Evolutionary conservation across 257 asterid species (phyloP).

Genomic region (Solanum clarkiae): DNA sequence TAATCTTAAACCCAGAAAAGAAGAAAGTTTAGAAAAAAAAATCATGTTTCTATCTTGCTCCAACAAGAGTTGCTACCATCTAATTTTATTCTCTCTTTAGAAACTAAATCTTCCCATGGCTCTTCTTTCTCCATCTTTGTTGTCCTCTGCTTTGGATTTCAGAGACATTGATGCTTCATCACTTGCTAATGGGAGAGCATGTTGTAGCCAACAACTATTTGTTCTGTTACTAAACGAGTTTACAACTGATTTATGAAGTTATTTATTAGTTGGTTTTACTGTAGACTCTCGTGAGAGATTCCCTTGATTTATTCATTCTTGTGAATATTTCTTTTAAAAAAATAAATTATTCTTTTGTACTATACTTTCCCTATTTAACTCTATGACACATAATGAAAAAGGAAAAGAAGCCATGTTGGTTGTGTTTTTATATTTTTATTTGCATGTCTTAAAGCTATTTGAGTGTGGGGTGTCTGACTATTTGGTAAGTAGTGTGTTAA

Average conservation of each 20-base stretch:
- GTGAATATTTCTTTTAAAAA: neutral
- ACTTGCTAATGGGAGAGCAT: neutral
- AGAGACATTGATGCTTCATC: neutral
- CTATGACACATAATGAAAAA: neutral
- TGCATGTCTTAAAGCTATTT: slow-evolving; percentile 25
- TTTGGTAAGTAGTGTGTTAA: slow-evolving; percentile 39
- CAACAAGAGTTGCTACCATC: no score
- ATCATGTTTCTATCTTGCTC: no score
- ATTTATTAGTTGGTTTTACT: neutral
- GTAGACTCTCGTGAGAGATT: neutral
- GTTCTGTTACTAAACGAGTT: neutral
- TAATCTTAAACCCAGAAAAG: no score
- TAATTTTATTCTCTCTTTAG: neutral
- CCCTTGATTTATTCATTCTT: neutral
- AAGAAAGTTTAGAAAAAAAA: no score
- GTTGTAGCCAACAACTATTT: neutral
- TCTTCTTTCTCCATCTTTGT: neutral
- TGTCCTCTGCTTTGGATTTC: neutral
- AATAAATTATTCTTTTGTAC: neutral
- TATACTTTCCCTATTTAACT: neutral
- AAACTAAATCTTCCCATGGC: no score
- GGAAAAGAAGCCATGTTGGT: neutral
- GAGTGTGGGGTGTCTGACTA: slow-evolving; percentile 88
- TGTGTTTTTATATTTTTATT: neutral
- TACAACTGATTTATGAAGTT: neutral